These are phyloP conservation scores for Globisporangium apiculatum DNA, from an alignment of 352 stramenopile genomes.

Conservation along the genomic window DNA sequence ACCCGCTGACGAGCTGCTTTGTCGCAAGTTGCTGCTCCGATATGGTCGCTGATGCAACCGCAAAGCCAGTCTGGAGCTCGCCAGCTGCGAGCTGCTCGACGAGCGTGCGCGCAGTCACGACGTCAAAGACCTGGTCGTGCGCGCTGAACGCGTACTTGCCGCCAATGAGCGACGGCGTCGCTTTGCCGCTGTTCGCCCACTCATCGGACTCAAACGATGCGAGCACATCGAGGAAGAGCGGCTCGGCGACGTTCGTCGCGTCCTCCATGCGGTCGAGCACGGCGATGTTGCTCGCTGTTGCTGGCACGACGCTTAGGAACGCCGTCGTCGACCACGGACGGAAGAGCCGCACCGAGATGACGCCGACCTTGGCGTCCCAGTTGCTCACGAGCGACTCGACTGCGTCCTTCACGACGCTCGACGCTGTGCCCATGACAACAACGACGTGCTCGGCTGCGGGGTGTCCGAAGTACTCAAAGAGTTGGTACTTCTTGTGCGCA, in stretches of 20 bases:
- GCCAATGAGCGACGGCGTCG: conserved; percentile 65
- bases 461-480: conserved; percentile 90
- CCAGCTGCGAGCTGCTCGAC: conserved; percentile 57
- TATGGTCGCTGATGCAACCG: conserved; percentile 26
- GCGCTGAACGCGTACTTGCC: conserved; percentile 72
- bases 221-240: conserved; percentile 91
- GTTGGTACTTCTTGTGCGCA: conserved; percentile 75
- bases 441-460: conserved; percentile 81
- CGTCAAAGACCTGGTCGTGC: conserved; percentile 70
- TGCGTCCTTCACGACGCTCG: conserved; percentile 84
- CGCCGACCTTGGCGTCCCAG: conserved; percentile 76
- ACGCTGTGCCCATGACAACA: conserved; percentile 88
- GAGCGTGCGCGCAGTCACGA: conserved; percentile 71
- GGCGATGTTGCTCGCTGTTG: conserved; percentile 70
- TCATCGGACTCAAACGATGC: conserved; percentile 82
- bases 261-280: conserved; percentile 91
- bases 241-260: conserved; percentile 78
- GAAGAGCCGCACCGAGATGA: conserved; percentile 89
- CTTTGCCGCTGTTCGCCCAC: conserved; percentile 32
- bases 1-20: conserved; percentile 44
- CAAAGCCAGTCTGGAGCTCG: conserved; percentile 68
- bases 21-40: conserved; percentile 17
- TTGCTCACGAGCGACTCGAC: conserved; percentile 81
- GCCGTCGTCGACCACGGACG: conserved; percentile 76
- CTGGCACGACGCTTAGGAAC: conserved; percentile 77